Evolutionary conservation across 257 asterid species (phyloP).

Genomic region (Solanum clarkiae): DNA sequence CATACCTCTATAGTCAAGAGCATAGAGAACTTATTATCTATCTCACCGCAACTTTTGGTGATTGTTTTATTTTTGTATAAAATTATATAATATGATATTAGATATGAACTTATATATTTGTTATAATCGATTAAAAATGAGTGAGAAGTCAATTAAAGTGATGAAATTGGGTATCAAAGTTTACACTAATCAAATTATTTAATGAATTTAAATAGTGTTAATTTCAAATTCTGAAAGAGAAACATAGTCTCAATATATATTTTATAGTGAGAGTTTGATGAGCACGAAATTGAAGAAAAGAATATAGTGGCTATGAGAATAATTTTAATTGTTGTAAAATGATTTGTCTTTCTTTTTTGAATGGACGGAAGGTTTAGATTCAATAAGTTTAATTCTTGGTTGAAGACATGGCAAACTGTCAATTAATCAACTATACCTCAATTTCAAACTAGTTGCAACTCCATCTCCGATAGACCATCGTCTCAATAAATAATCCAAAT

Average conservation of each 20-base stretch:
- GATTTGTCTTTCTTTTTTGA: background rate
- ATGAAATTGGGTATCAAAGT: too few relatives aligned
- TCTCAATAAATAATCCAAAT: background rate
- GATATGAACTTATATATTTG: background rate
- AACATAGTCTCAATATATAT: too few relatives aligned
- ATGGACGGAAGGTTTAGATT: background rate
- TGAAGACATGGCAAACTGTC: too few relatives aligned
- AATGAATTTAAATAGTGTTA: background rate
- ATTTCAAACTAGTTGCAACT: background rate
- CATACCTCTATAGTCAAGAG: background rate
- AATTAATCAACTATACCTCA: background rate
- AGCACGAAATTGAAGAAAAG: background rate
- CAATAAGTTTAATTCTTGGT: background rate
- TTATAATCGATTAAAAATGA: too few relatives aligned
- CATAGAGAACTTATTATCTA: background rate
- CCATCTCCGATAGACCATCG: background rate
- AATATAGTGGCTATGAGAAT: background rate
- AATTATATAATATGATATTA: background rate
- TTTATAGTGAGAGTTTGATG: background rate
- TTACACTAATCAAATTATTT: background rate
- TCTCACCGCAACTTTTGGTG: background rate
- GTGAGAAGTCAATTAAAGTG: background rate
- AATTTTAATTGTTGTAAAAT: background rate
- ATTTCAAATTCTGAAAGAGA: background rate
- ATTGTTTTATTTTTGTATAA: background rate